Evolutionary conservation across 78 protist genomes (phyloP).

Genomic region (Ministeria vibrans): DNA sequence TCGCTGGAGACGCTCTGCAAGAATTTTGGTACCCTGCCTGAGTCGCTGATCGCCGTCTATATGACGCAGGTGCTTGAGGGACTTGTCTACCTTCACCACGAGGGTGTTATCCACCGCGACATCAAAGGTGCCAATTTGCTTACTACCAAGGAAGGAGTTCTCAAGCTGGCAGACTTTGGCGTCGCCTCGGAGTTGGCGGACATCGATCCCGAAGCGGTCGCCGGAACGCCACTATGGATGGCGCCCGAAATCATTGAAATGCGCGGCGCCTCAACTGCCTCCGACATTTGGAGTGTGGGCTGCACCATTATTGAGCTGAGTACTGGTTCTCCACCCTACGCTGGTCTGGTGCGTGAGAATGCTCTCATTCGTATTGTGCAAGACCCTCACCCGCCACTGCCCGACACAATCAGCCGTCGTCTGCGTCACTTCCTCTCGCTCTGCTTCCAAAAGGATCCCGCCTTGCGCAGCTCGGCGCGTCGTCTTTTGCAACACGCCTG

Average conservation of each 20-base stretch:
- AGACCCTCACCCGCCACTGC: slow-evolving; percentile 92
- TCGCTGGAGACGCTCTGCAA: slow-evolving; percentile 68
- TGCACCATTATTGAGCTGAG: slow-evolving; percentile 92
- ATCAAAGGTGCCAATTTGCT: slow-evolving; percentile 44
- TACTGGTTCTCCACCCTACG: slow-evolving; percentile 93
- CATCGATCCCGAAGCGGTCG: slow-evolving; percentile 53
- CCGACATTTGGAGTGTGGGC: slow-evolving; percentile 95
- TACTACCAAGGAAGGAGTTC: background rate
- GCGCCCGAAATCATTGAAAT: slow-evolving; percentile 94
- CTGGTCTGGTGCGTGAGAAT: slow-evolving; percentile 86
- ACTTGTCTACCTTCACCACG: slow-evolving; percentile 74
- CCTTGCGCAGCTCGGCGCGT: slow-evolving; percentile 67
- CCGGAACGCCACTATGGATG: slow-evolving; percentile 97
- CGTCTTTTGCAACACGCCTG: slow-evolving; percentile 75
- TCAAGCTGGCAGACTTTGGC: slow-evolving; percentile 43
- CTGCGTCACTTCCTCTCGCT: slow-evolving; percentile 67
- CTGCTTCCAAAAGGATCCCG: slow-evolving; percentile 85
- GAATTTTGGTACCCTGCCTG: slow-evolving; percentile 84
- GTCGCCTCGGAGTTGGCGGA: slow-evolving; percentile 57
- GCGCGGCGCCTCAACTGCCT: slow-evolving; percentile 69
- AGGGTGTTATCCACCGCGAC: slow-evolving; percentile 47
- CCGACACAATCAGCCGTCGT: slow-evolving; percentile 30
- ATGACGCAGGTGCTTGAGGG: slow-evolving; percentile 79
- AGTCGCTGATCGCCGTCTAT: slow-evolving; percentile 71
- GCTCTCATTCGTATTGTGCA: slow-evolving; percentile 93